A percentile compares a stretch with the other conserved stretches of the same genome.
phyloP scores from a whole-genome alignment of 2,329 filamentous ascomycete genomes.

The Colletotrichum sp. region DNA sequence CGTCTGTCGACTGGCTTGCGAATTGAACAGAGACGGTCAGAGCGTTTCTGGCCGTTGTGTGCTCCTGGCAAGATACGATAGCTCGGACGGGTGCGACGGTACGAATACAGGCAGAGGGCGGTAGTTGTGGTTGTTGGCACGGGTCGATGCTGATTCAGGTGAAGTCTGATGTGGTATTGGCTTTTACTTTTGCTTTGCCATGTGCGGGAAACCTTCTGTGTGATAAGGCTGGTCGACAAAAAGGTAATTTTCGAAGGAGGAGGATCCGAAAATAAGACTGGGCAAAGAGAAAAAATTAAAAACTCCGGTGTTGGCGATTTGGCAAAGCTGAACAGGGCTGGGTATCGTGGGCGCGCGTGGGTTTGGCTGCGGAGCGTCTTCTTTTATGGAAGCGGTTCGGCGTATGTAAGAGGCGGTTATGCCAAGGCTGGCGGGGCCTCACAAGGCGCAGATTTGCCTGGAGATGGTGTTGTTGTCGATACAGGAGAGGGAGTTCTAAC shows the following conservation, averaged over 20 bases:
- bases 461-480: conserved; percentile 12
- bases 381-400: conserved; percentile 1
- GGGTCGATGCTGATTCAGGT: background rate
- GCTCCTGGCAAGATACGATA: background rate
- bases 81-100: background rate
- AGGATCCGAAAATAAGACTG: background rate
- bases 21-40: background rate
- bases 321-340: background rate
- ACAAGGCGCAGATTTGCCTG: conserved; percentile 10
- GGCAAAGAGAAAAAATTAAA: background rate
- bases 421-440: conserved; percentile 16
- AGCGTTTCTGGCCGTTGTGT: background rate
- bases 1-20: conserved; percentile 3
- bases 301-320: background rate
- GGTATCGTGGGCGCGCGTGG: background rate
- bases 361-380: background rate
- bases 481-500: background rate
- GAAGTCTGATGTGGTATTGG: background rate
- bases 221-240: background rate
- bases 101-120: background rate
- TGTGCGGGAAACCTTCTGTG: background rate
- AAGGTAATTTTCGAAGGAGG: background rate
- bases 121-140: background rate
- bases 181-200: background rate
- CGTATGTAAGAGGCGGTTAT: conserved; percentile 9